Evolutionary conservation across 176 grass and related monocot species (phyloP).

Genomic region (Triticum urartu): DNA sequence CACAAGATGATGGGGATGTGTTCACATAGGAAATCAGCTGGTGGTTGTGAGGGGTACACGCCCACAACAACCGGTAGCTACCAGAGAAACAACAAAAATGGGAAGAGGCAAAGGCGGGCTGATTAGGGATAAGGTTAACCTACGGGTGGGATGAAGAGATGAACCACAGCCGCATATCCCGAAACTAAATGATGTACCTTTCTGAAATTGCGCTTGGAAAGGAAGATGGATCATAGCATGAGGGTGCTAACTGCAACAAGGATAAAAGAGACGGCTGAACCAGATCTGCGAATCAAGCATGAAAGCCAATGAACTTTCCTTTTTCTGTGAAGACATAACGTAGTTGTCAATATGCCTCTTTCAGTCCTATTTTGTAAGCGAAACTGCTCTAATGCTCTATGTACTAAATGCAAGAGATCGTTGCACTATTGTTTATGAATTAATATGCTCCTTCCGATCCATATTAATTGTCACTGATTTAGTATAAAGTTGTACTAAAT

Average conservation of each 20-base stretch:
- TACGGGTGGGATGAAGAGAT: slow-evolving; percentile 35
- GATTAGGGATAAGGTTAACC: slow-evolving; percentile 54
- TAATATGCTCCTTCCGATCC: background rate
- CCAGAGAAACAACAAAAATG: slow-evolving; percentile 38
- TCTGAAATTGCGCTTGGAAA: background rate
- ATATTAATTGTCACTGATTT: too few relatives aligned
- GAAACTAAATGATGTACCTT: slow-evolving; percentile 12
- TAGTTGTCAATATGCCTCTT: slow-evolving; percentile 9
- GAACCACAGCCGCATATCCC: slow-evolving; percentile 39
- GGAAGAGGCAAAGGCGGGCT: slow-evolving; percentile 31
- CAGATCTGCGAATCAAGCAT: slow-evolving; percentile 10
- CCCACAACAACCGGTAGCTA: slow-evolving; percentile 40
- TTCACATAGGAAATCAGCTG: slow-evolving; percentile 32
- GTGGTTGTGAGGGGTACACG: slow-evolving; percentile 61
- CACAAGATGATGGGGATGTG: slow-evolving; percentile 30
- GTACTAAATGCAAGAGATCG: background rate
- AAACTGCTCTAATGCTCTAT: background rate
- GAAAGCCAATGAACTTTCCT: background rate
- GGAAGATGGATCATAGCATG: slow-evolving; percentile 4
- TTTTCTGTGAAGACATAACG: background rate
- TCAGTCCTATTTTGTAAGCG: background rate
- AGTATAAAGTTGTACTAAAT: too few relatives aligned
- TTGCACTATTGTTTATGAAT: background rate
- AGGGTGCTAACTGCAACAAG: slow-evolving; percentile 9
- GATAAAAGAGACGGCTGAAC: background rate